Base-by-base conservation (phyloP, 78 protist species). In the Dictyostelium purpureum region DNA sequence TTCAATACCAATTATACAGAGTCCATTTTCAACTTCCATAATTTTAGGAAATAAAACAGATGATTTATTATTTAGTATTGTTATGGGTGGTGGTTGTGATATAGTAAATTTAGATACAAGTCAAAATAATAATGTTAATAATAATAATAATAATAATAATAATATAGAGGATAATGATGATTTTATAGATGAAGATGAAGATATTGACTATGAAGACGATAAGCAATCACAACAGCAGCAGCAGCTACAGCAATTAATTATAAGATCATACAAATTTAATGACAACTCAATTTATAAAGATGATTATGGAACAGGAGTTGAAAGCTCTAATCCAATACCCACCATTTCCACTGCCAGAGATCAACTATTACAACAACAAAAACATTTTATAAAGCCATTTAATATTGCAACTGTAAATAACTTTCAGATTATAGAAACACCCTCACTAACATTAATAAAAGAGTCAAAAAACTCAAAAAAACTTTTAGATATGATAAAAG, bases 181-280 rank as follows among this genome's bases (percentile, higher is more conserved):
- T 57, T n/a, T 11, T 26, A 43, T 33, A 14, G 69, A 59, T 16
- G 70, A 61, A 26, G 66, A 57, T 6, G 33, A 61, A 11, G 69
- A 61, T 11, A 40, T 31, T 31, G 69, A 61, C 3, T n/a, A 11
- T 57, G 66, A 57, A 26, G 66, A 57, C 1, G 71, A 63, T 63
- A 43, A 63, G 33, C 4, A 57, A 57, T 63, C 71, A 63, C 71
- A 63, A 63, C 38, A 63, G 14, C n/a, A n/a, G 37, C 71, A 63
- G 40, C 33, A 12, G n/a, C n/a, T n/a, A n/a, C n/a, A n/a, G n/a
- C n/a, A n/a, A n/a, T n/a, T 49, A 11, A 11, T 49, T 7, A 40
- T 69, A 9, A 69, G 45, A 40, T 69, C 77, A 69, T 69, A 40
- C n/a, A 69, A 69, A 40, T 69, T 69, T 24, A 40, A 40, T 69